Conservation (phyloP, 2,329 filamentous ascomycete genomes). For the Penicillium sp. region DNA sequence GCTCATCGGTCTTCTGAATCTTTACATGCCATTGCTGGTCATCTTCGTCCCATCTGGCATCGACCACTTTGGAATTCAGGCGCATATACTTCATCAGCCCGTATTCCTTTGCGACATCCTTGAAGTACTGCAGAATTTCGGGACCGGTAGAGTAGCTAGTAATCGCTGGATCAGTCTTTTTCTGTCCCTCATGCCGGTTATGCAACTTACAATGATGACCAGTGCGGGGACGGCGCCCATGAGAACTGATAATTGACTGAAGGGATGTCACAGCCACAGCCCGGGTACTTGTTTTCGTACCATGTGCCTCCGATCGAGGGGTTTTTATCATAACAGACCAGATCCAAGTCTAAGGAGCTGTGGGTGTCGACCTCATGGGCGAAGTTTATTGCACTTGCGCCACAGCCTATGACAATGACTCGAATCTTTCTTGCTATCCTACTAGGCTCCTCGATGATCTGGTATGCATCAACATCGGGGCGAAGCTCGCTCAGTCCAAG, state of each 20-base stretch:
- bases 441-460: not conserved
- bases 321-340: conserved; percentile 13
- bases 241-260: conserved; percentile 4
- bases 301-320: conserved; percentile 11
- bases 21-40: conserved; percentile 24
- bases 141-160: conserved; percentile 21
- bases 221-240: not conserved
- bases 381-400: not conserved
- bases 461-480: not conserved
- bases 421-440: not conserved
- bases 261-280: conserved; percentile 4
- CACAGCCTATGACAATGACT: conserved; percentile 1
- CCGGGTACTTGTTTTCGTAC: conserved; percentile 14
- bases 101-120: conserved; percentile 20
- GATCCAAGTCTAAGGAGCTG: not conserved
- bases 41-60: conserved; percentile 26
- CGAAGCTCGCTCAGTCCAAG: no score
- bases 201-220: not conserved
- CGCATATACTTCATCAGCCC: conserved; percentile 25
- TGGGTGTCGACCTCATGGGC: not conserved
- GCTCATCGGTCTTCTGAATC: conserved; percentile 14
- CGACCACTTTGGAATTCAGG: conserved; percentile 21
- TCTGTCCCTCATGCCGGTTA: not conserved
- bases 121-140: conserved; percentile 27
- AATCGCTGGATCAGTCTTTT: not conserved